Conservation (phyloP, 2,329 filamentous ascomycete genomes). For the Metarhizium guizhouense region DNA sequence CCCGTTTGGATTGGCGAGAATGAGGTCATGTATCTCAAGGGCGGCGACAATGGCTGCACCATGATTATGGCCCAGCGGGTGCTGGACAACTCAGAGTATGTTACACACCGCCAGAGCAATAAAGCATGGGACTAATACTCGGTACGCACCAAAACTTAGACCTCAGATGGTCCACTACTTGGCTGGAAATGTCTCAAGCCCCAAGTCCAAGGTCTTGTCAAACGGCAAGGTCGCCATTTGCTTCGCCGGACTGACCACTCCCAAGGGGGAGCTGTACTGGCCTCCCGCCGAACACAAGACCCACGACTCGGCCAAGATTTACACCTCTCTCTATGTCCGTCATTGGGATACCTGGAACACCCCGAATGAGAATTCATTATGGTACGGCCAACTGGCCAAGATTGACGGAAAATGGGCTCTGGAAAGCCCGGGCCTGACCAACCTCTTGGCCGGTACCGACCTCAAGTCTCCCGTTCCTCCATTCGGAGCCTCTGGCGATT, state of each 20-base stretch:
- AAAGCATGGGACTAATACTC: constrained; percentile 4
- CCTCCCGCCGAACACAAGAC: constrained; percentile 50
- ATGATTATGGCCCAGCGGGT: constrained; percentile 32
- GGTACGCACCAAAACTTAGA: constrained; percentile 15
- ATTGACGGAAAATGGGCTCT: constrained; percentile 32
- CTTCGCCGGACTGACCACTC: constrained; percentile 55
- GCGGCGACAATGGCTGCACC: constrained; percentile 37
- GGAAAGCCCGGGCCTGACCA: constrained; percentile 40
- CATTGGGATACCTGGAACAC: constrained; percentile 76
- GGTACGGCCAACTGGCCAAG: constrained; percentile 55
- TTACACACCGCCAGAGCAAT: constrained; percentile 1
- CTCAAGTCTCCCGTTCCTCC: constrained; percentile 63
- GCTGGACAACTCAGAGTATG: constrained; percentile 29
- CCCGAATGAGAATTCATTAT: constrained; percentile 62
- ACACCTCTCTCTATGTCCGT: constrained; percentile 66
- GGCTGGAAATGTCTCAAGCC: constrained; percentile 45
- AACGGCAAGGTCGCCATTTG: constrained; percentile 44
- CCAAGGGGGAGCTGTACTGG: constrained; percentile 62
- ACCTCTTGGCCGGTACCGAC: constrained; percentile 51
- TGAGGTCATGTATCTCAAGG: constrained; percentile 48
- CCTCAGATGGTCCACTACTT: constrained; percentile 39
- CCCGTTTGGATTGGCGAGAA: constrained; percentile 68
- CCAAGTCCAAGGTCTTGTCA: constrained; percentile 46
- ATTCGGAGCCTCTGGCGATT: constrained; percentile 74
- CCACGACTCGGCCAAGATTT: constrained; percentile 58